Evolutionary conservation across 2,329 filamentous ascomycete genomes (phyloP).

Genomic region (Tolypocladium cylindrosporum): DNA sequence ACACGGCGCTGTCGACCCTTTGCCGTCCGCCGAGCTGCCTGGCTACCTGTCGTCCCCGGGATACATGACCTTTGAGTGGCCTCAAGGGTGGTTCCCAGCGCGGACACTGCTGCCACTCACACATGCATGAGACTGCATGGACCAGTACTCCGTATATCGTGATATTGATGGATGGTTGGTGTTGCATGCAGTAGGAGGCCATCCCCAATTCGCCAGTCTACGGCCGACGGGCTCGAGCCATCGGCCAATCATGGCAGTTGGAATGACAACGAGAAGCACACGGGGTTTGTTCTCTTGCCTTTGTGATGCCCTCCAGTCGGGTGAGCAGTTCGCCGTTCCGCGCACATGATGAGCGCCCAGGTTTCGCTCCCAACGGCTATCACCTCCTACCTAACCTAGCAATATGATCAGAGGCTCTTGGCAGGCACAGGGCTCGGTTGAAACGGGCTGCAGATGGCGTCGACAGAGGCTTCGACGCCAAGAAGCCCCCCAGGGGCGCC

Average conservation of each 20-base stretch:
- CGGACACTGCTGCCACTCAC: background rate
- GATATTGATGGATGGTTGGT: background rate
- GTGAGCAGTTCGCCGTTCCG: background rate
- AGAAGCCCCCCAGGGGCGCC: background rate
- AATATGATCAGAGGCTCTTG: background rate
- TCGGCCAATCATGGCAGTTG: background rate
- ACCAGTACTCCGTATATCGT: background rate
- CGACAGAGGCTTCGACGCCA: background rate
- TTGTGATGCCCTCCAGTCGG: background rate
- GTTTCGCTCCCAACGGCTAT: background rate
- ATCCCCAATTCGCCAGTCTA: background rate
- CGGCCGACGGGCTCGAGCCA: background rate
- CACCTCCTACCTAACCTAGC: background rate
- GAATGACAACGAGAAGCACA: background rate
- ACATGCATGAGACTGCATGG: background rate
- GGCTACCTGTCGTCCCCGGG: too few relatives aligned
- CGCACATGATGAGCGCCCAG: background rate
- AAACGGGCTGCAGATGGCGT: background rate
- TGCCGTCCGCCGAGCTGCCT: background rate
- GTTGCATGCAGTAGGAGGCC: background rate
- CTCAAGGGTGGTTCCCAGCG: background rate
- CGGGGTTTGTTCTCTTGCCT: background rate
- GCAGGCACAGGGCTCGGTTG: background rate
- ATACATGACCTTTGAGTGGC: background rate
- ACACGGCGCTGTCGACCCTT: background rate